Evolutionary conservation across 2,329 filamentous ascomycete genomes (phyloP), one percentile per base, ranked within the genome.

Genomic region (Xylaria digitata): DNA sequence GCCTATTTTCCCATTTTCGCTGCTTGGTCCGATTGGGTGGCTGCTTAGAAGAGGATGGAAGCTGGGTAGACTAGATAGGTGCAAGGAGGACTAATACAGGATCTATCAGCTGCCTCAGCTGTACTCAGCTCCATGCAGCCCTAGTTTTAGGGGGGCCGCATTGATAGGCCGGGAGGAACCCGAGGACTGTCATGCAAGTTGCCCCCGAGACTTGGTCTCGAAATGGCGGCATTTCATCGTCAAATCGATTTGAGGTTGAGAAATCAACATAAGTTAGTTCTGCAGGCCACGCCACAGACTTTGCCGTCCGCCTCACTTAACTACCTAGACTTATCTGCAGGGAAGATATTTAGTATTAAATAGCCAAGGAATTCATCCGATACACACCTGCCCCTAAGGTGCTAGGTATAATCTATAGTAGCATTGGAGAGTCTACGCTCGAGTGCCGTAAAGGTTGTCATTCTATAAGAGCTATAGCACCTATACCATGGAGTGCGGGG

Each of bases 91-190:
- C 48, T 19, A 40, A 40, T 40, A 19, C 46, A 53, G 43, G 40
- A 53, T 60, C 50, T 26, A 19, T 60, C 56, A 69, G 63, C 60
- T 63, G 6, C 42, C 34, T 48, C 50, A 60, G 66, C 59, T 63
- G 30, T 32, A 3, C 45, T 68, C 66, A 68, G 60, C 67, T 59
- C 52, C 30, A 11, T n/a, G 40, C 60, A 66, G 46, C 37, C 53
- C 32, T 57, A 21, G 34, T 26, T 17, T 34, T 45, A 23, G 43
- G 19, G 19, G 26, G 19, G 19, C 42, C 23, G 15, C 32, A 34
- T 52, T 52, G 49, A 52, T 52, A 42, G 37, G 26, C 19, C 30
- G 26, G 34, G 11, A 63, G 15, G 19, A 21, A 6, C 46, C 43
- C 26, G 4, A 21, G 15, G 21, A 37, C 48, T 61, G 30, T 19